phyloP scores from a whole-genome alignment of 345 rosid genomes.

The Eucalyptus decipiens region DNA sequence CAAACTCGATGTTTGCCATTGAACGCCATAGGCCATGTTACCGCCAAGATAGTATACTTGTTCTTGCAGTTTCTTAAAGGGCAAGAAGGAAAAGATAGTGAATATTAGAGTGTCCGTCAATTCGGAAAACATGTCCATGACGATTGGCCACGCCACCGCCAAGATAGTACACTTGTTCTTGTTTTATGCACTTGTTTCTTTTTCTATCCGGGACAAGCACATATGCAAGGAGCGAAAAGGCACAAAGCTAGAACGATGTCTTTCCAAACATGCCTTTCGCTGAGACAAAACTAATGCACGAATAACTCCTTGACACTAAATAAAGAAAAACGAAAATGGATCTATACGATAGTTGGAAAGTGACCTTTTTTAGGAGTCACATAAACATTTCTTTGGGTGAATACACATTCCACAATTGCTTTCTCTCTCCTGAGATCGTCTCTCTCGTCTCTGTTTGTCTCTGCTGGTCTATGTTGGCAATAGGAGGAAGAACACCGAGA shows the following conservation, averaged over 20 bases:
- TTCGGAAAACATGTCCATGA: background rate
- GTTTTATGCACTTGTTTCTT: background rate
- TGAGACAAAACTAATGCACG: background rate
- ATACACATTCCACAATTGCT: too few relatives aligned
- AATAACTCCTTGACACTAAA: background rate
- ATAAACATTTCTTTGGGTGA: too few relatives aligned
- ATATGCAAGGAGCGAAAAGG: background rate
- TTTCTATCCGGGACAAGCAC: background rate
- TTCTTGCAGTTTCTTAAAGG: conserved; percentile 28
- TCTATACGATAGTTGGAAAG: background rate
- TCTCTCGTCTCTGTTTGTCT: too few relatives aligned
- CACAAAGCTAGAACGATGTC: background rate
- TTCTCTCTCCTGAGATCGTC: too few relatives aligned
- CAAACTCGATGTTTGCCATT: conserved; percentile 5
- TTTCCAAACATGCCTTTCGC: background rate
- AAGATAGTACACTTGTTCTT: background rate
- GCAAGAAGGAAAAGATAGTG: conserved; percentile 6
- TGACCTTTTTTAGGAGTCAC: background rate
- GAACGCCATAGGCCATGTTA: conserved; percentile 13
- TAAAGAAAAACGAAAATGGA: background rate
- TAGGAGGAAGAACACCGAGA: too few relatives aligned
- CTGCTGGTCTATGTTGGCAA: too few relatives aligned
- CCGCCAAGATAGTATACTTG: conserved; percentile 4
- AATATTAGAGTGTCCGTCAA: background rate
- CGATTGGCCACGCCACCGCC: background rate